A percentile compares a stretch with the other conserved stretches of the same genome.
These are phyloP conservation scores for Aspergillus novoparasiticus DNA, from an alignment of 2,329 filamentous ascomycete genomes.

Conservation along the genomic window DNA sequence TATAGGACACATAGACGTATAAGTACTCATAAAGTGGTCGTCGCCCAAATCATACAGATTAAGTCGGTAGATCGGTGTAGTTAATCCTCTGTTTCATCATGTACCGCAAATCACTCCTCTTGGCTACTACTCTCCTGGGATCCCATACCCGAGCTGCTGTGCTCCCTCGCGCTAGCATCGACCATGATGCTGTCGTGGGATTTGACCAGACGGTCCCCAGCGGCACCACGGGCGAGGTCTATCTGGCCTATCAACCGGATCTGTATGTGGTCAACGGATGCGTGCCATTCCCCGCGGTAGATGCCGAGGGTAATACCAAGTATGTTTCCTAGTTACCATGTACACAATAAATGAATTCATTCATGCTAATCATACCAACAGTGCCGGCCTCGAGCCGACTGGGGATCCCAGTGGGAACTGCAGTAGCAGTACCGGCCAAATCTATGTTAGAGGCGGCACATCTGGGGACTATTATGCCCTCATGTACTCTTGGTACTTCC, in stretches of 20 bases:
- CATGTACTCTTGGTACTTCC: slow-evolving; percentile 58
- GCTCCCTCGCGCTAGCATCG: slow-evolving; percentile 45
- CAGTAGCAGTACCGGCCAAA: slow-evolving; percentile 50
- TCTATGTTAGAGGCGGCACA: slow-evolving; percentile 50
- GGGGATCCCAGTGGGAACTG: slow-evolving; percentile 47
- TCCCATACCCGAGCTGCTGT: not conserved
- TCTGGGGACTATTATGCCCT: slow-evolving; percentile 50
- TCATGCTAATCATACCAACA: slow-evolving; percentile 19
- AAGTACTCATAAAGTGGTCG: not conserved
- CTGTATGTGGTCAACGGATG: slow-evolving; percentile 61
- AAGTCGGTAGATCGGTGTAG: not conserved
- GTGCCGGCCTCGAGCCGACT: slow-evolving; percentile 47
- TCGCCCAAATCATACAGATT: not conserved
- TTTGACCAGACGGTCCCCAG: slow-evolving; percentile 57
- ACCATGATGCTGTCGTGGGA: slow-evolving; percentile 53
- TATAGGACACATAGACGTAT: not conserved
- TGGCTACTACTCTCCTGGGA: not conserved
- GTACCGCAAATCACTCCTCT: not conserved
- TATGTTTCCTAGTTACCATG: slow-evolving; percentile 31
- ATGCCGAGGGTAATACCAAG: slow-evolving; percentile 60
- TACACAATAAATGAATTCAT: not conserved
- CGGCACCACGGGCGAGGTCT: slow-evolving; percentile 50
- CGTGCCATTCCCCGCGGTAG: slow-evolving; percentile 64
- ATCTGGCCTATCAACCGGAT: slow-evolving; percentile 59
- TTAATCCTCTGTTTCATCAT: not conserved